These are phyloP conservation scores for Mangifera indica DNA, from an alignment of 345 rosid genomes.

Conservation along the genomic window DNA sequence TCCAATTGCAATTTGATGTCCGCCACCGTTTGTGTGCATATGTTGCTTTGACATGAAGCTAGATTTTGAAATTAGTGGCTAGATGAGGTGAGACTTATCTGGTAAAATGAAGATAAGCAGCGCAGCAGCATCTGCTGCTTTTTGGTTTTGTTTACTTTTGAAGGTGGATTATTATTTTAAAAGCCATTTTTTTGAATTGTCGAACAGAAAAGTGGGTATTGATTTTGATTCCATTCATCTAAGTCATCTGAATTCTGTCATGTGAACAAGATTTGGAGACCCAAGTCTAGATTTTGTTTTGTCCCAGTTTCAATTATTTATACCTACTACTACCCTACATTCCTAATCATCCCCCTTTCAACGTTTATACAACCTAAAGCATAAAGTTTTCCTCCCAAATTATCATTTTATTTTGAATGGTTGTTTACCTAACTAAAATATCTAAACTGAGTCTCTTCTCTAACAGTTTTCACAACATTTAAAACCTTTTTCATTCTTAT, in stretches of 20 bases:
- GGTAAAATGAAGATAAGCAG: background rate
- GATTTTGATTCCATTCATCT: background rate
- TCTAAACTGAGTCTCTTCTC: background rate
- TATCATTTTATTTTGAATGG: background rate
- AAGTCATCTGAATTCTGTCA: background rate
- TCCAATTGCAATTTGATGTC: background rate
- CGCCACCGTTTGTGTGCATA: background rate
- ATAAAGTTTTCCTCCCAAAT: too few relatives aligned
- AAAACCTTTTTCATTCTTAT: too few relatives aligned
- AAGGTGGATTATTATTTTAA: slow-evolving; percentile 15
- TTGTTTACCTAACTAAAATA: background rate
- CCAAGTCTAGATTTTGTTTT: slow-evolving; percentile 1
- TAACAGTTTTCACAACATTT: too few relatives aligned
- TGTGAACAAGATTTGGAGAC: slow-evolving; percentile 11
- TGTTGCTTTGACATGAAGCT: slow-evolving; percentile 23
- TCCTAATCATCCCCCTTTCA: background rate
- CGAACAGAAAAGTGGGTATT: background rate
- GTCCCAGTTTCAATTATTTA: slow-evolving; percentile 6
- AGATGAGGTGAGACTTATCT: slow-evolving; percentile 1
- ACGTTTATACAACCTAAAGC: slow-evolving; percentile 3
- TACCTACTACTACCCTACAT: slow-evolving; percentile 3
- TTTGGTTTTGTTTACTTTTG: slow-evolving; percentile 10
- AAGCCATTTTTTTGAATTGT: background rate
- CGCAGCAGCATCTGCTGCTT: background rate
- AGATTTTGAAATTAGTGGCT: slow-evolving; percentile 9